Conservation (phyloP, 352 stramenopile species). For the Phytophthora melonis region DNA sequence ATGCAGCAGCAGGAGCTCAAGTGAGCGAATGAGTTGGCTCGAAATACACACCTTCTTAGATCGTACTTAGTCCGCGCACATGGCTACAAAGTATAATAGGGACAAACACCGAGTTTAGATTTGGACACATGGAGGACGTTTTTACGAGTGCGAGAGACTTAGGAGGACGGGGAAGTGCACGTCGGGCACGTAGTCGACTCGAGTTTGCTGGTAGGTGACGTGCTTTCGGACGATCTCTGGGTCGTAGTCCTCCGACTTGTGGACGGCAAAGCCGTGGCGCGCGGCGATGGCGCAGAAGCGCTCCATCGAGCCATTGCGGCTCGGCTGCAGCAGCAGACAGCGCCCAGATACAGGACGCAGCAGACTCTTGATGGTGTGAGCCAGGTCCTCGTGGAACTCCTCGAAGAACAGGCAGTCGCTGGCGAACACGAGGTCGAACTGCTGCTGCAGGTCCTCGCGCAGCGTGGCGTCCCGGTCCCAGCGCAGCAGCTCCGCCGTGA, state of each 20-base stretch:
- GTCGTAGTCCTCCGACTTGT: conserved; percentile 56
- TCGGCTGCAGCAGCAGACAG: conserved; percentile 82
- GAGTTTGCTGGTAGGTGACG: conserved; percentile 38
- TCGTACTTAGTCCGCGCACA: conserved; percentile 23
- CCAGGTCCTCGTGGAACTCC: conserved; percentile 84
- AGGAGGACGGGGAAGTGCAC: conserved; percentile 77
- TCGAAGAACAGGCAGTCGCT: conserved; percentile 92
- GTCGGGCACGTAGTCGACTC: conserved; percentile 70
- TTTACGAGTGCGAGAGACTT: conserved; percentile 31
- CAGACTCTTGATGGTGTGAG: conserved; percentile 69
- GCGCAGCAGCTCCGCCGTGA: conserved; percentile 60
- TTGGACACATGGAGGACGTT: conserved; percentile 7
- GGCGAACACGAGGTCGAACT: conserved; percentile 85
- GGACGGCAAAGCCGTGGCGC: conserved; percentile 46
- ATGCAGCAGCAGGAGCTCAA: conserved; percentile 8
- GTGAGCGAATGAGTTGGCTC: conserved; percentile 27
- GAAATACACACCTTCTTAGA: conserved; percentile 22
- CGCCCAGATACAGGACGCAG: conserved; percentile 49
- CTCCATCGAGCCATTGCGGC: conserved; percentile 79
- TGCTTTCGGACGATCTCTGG: conserved; percentile 47
- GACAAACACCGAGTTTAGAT: conserved; percentile 3
- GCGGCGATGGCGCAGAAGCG: conserved; percentile 68
- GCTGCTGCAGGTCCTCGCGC: conserved; percentile 38
- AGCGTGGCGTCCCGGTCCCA: conserved; percentile 67
- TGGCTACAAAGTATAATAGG: conserved; percentile 25